These are phyloP conservation scores for Rutstroemia sp. DNA, from an alignment of 2,329 filamentous ascomycete genomes.

Conservation along the genomic window DNA sequence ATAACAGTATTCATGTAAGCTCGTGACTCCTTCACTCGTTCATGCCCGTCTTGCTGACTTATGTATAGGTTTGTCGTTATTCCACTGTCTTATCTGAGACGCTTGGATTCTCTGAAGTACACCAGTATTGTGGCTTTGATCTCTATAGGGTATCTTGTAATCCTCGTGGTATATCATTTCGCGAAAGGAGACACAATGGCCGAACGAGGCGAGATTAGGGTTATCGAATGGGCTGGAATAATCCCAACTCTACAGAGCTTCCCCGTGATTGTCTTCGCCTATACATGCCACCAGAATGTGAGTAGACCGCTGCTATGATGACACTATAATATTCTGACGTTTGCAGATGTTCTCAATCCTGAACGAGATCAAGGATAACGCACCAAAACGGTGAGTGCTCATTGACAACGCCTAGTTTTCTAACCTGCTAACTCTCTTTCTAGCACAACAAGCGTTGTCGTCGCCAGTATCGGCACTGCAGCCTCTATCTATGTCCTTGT, in stretches of 20 bases:
- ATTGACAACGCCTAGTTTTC: neutral
- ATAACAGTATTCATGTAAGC: slow-evolving; percentile 88
- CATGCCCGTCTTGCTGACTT: slow-evolving; percentile 10
- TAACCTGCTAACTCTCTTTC: neutral
- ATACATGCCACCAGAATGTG: slow-evolving; percentile 97
- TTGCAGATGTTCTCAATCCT: slow-evolving; percentile 93
- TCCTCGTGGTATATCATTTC: slow-evolving; percentile 92
- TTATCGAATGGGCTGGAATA: slow-evolving; percentile 72
- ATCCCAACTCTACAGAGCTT: slow-evolving; percentile 76
- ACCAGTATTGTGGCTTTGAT: slow-evolving; percentile 87
- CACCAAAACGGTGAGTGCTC: slow-evolving; percentile 44
- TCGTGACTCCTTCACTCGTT: neutral
- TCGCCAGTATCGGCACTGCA: slow-evolving; percentile 80
- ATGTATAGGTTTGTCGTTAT: slow-evolving; percentile 72
- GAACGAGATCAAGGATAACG: slow-evolving; percentile 86
- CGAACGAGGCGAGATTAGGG: slow-evolving; percentile 65
- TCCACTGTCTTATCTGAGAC: slow-evolving; percentile 82
- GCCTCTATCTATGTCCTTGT: slow-evolving; percentile 82
- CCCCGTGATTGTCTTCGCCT: slow-evolving; percentile 97
- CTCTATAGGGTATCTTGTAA: slow-evolving; percentile 88
- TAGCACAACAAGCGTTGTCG: slow-evolving; percentile 71
- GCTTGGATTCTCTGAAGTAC: slow-evolving; percentile 93
- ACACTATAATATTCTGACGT: slow-evolving; percentile 23
- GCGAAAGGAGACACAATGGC: slow-evolving; percentile 66
- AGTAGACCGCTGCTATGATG: slow-evolving; percentile 20